Evolutionary conservation across 805 yeast species (phyloP).

Genomic region (Wickerhamomyces bisporus): DNA sequence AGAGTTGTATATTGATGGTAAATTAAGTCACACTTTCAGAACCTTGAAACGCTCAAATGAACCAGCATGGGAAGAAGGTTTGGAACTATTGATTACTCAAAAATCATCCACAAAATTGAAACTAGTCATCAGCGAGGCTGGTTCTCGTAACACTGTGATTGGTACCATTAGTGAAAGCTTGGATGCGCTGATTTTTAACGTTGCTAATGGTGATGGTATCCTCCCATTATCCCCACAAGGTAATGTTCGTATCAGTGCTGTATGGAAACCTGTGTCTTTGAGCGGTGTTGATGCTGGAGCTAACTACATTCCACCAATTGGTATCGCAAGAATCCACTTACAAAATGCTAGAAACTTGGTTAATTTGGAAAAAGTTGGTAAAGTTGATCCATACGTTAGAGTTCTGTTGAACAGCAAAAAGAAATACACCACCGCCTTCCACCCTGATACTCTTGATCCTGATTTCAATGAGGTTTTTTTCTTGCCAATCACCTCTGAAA

Average conservation of each 20-base stretch:
- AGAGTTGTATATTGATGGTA: conserved; percentile 54
- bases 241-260: conserved; percentile 46
- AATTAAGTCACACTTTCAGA: conserved; percentile 52
- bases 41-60: conserved; percentile 62
- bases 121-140: conserved; percentile 57
- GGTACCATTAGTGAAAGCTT: conserved; percentile 50
- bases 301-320: conserved; percentile 54
- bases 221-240: conserved; percentile 50
- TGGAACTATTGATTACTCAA: conserved; percentile 58
- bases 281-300: conserved; percentile 42
- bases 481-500: conserved; percentile 55
- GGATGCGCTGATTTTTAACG: conserved; percentile 37
- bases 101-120: conserved; percentile 52
- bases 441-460: conserved; percentile 52
- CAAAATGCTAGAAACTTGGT: conserved; percentile 47
- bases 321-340: conserved; percentile 57
- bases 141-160: conserved; percentile 41
- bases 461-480: conserved; percentile 53
- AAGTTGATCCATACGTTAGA: conserved; percentile 69
- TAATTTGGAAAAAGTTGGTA: conserved; percentile 62
- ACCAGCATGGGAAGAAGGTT: conserved; percentile 63
- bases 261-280: conserved; percentile 68
- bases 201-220: conserved; percentile 41
- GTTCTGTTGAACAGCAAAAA: conserved; percentile 53
- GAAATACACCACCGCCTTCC: conserved; percentile 48